These are phyloP conservation scores for Melastoma candidum DNA, from an alignment of 441 rosid genomes.

Conservation along the genomic window DNA sequence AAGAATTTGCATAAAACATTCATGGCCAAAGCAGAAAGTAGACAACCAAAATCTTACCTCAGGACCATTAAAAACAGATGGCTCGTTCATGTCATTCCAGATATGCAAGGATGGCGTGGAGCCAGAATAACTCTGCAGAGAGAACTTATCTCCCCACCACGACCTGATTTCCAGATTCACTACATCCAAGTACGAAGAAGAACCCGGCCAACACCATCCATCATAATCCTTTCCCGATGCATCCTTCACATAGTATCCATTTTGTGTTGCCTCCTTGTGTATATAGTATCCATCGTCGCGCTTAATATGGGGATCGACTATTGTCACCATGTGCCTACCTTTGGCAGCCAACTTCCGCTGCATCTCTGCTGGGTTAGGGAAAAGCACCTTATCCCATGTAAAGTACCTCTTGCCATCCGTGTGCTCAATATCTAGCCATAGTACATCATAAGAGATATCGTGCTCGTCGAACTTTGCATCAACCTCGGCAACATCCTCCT, in stretches of 20 bases:
- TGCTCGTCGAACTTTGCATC: conserved; percentile 93
- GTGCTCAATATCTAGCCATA: conserved; percentile 98
- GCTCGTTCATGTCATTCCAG: conserved; percentile 99
- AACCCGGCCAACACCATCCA: conserved; percentile 99
- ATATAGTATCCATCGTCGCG: conserved; percentile 66
- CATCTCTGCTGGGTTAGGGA: conserved; percentile 94
- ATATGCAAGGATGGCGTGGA: conserved; percentile 86
- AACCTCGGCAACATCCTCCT: conserved; percentile 94
- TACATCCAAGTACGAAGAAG: conserved; percentile 82
- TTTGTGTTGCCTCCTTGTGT: conserved; percentile 80
- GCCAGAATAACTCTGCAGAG: conserved; percentile 62
- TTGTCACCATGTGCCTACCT: conserved; percentile 96
- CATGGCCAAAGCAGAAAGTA: too few relatives aligned
- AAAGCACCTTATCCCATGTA: conserved; percentile 76
- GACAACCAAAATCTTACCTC: conserved; percentile 42
- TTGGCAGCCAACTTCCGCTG: conserved; percentile 79
- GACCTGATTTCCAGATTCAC: conserved; percentile 78
- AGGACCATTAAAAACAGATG: conserved; percentile 98
- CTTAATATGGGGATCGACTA: conserved; percentile 97
- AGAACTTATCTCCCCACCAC: conserved; percentile 90
- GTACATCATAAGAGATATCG: conserved; percentile 92
- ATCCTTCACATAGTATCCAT: conserved; percentile 88
- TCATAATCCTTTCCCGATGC: conserved; percentile 78
- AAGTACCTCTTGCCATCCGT: conserved; percentile 89
- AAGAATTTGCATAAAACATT: too few relatives aligned